Percentiles rank a stretch among this genome's conserved stretches.
Evolutionary conservation across 2,329 filamentous ascomycete genomes (phyloP).

Genomic region (Fusarium marasasianum): DNA sequence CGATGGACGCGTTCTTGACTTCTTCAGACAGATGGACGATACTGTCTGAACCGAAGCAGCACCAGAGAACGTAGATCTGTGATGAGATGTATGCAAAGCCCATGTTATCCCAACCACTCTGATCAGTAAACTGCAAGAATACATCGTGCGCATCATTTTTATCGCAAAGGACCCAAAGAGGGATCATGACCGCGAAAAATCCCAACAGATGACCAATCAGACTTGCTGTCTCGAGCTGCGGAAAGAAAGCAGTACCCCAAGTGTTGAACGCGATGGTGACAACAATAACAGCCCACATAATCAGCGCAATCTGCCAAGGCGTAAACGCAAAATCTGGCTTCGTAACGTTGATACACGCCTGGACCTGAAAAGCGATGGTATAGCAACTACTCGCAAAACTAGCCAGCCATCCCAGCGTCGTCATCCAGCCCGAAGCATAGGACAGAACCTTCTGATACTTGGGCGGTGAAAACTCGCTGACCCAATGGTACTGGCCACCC

Average conservation of each 20-base stretch:
- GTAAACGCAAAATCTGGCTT: constrained; percentile 22
- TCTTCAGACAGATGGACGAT: constrained; percentile 19
- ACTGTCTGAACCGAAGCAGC: constrained; percentile 25
- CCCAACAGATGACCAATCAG: constrained; percentile 9
- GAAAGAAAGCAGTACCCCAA: constrained; percentile 23
- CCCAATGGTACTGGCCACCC: constrained; percentile 26
- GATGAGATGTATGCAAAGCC: constrained; percentile 25
- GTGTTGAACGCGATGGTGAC: constrained; percentile 21
- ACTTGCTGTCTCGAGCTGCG: constrained; percentile 17
- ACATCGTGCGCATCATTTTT: constrained; percentile 14
- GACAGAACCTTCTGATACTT: constrained; percentile 17
- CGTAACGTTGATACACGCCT: constrained; percentile 26
- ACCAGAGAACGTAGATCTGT: constrained; percentile 24
- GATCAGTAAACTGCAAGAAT: constrained; percentile 21
- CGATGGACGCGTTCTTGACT: constrained; percentile 16
- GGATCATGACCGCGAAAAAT: constrained; percentile 20
- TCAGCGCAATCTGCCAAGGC: constrained; percentile 18
- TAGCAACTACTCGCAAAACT: constrained; percentile 29
- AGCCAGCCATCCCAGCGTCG: constrained; percentile 21
- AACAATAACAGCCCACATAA: constrained; percentile 26
- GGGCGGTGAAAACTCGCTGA: constrained; percentile 21
- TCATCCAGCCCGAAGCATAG: constrained; percentile 24
- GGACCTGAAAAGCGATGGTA: constrained; percentile 23
- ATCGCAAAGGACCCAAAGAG: constrained; percentile 23
- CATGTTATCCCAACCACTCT: constrained; percentile 25